Evolutionary conservation across 805 yeast genomes (phyloP).

Genomic region (Lachancea quebecensis): DNA sequence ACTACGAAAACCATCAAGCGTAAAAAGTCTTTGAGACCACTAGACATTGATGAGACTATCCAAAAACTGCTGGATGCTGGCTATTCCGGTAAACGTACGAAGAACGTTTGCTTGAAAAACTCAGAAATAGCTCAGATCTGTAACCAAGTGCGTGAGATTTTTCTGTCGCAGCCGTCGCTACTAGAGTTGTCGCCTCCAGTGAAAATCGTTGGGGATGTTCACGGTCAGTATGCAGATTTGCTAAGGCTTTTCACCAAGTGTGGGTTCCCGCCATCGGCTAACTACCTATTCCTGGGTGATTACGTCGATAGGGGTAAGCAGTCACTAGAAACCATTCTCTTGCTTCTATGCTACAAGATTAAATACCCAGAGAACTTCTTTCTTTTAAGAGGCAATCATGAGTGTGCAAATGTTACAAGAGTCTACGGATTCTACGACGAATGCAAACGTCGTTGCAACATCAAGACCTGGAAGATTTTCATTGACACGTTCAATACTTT

Average conservation of each 20-base stretch:
- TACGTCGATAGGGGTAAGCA: conserved; percentile 98
- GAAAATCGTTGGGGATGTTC: conserved; percentile 86
- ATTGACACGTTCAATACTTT: conserved; percentile 92
- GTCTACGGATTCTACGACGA: conserved; percentile 98
- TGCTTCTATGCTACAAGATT: conserved; percentile 86
- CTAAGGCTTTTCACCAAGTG: conserved; percentile 88
- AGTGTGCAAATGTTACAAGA: conserved; percentile 92
- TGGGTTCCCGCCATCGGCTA: conserved; percentile 93
- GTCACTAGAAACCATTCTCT: conserved; percentile 81
- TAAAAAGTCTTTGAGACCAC: conserved; percentile 26
- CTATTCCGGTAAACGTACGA: conserved; percentile 88
- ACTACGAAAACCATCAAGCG: conserved; percentile 12
- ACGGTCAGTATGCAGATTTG: conserved; percentile 91
- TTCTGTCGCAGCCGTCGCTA: conserved; percentile 82
- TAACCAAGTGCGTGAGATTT: conserved; percentile 79
- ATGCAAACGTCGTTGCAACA: conserved; percentile 87
- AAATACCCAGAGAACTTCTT: conserved; percentile 96
- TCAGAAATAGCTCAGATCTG: conserved; percentile 86
- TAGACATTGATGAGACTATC: conserved; percentile 79
- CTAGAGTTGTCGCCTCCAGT: conserved; percentile 79
- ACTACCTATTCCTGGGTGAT: conserved; percentile 89
- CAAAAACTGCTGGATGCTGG: conserved; percentile 93
- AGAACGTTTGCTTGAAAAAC: conserved; percentile 79
- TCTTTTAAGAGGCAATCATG: conserved; percentile 90
- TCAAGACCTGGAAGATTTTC: conserved; percentile 90